Conservation (phyloP, 805 yeast genomes). For the Clavispora phyllophila region DNA sequence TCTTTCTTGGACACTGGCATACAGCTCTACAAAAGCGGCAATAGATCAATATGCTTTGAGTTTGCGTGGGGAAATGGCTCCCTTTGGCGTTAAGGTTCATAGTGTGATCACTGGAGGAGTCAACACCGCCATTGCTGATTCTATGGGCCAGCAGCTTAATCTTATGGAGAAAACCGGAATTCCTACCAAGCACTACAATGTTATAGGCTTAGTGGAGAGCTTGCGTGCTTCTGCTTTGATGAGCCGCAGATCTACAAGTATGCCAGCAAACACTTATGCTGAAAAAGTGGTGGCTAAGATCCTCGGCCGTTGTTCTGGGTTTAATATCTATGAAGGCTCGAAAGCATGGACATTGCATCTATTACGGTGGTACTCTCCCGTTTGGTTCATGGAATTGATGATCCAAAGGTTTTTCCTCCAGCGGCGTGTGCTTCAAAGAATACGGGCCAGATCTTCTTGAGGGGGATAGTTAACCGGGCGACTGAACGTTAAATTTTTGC, state of each 20-base stretch:
- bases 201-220: constrained; percentile 7
- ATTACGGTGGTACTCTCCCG: constrained; percentile 10
- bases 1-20: constrained; percentile 28
- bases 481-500: no score
- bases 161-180: neutral
- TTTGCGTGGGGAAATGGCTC: constrained; percentile 31
- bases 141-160: neutral
- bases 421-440: constrained; percentile 5
- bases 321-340: constrained; percentile 13
- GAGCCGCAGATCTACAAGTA: constrained; percentile 7
- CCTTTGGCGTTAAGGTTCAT: constrained; percentile 36
- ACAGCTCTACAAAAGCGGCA: constrained; percentile 37
- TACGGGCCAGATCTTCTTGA: neutral
- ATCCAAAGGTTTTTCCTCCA: constrained; percentile 12
- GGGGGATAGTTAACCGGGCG: no score
- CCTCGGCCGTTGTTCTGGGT: constrained; percentile 7
- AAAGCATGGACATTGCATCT: constrained; percentile 8
- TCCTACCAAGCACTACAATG: constrained; percentile 4
- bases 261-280: constrained; percentile 8
- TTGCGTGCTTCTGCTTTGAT: constrained; percentile 5
- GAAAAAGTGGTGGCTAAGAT: constrained; percentile 9
- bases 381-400: constrained; percentile 8
- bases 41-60: constrained; percentile 30
- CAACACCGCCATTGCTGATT: constrained; percentile 27
- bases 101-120: constrained; percentile 39